Percentiles rank a stretch among this genome's conserved stretches.
phyloP scores from a whole-genome alignment of 139 green algal genomes.

The Haematococcus sp. region DNA sequence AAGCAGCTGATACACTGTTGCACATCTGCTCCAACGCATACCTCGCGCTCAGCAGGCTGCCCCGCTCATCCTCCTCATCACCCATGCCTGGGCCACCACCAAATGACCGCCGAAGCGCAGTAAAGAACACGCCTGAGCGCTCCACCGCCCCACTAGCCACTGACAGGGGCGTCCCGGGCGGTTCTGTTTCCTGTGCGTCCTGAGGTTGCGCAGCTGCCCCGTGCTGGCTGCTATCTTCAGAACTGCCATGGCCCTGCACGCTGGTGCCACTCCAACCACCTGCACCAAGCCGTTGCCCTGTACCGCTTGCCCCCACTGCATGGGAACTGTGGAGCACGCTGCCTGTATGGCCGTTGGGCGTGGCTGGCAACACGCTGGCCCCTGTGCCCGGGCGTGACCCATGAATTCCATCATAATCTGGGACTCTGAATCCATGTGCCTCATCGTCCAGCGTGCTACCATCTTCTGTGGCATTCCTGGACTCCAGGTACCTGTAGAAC shows the following conservation, averaged over 20 bases:
- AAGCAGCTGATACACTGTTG: background rate
- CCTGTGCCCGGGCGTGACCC: too few species aligned
- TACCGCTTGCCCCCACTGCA: too few species aligned
- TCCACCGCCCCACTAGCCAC: background rate
- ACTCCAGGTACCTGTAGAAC: too few species aligned
- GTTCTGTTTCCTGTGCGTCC: too few species aligned
- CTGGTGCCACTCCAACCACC: background rate
- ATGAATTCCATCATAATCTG: too few species aligned
- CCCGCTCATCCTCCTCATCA: constrained; percentile 8
- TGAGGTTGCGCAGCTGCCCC: background rate
- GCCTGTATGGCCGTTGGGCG: too few species aligned
- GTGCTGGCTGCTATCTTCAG: background rate
- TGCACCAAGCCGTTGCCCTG: background rate
- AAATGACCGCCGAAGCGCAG: constrained; percentile 22
- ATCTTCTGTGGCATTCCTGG: too few species aligned
- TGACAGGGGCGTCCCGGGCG: background rate
- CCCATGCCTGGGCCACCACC: background rate
- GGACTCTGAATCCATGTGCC: too few species aligned
- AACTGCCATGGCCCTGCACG: background rate
- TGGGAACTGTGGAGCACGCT: too few species aligned
- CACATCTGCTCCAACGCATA: background rate
- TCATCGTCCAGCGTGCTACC: too few species aligned
- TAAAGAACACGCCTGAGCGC: constrained; percentile 22
- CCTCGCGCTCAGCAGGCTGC: background rate
- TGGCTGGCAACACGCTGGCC: too few species aligned